Evolutionary conservation across 2,329 filamentous ascomycete species (phyloP).

Genomic region (Fusarium subtropicale): DNA sequence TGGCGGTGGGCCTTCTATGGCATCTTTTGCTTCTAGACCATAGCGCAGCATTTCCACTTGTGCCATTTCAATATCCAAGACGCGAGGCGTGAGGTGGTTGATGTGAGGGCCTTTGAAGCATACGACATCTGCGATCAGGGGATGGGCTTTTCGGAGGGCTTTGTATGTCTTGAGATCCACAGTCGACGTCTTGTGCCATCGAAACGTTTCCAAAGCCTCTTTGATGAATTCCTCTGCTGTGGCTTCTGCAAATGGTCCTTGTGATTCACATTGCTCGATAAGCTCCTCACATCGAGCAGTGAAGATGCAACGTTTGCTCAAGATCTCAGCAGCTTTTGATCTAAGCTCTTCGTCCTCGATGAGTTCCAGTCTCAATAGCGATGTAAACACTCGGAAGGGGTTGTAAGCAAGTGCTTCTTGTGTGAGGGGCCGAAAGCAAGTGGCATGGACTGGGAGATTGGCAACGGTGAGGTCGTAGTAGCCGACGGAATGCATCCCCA

Average conservation of each 20-base stretch:
- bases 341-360: constrained; percentile 50
- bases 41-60: constrained; percentile 56
- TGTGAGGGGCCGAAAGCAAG: constrained; percentile 60
- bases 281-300: constrained; percentile 52
- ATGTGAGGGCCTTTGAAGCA: constrained; percentile 59
- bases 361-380: constrained; percentile 56
- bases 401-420: constrained; percentile 49
- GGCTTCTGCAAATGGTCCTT: constrained; percentile 44
- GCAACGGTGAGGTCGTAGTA: constrained; percentile 64
- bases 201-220: constrained; percentile 60
- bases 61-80: constrained; percentile 60
- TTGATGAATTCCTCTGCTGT: constrained; percentile 55
- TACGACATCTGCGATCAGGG: constrained; percentile 61
- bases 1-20: constrained; percentile 63
- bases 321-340: constrained; percentile 49
- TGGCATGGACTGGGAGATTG: constrained; percentile 63
- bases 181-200: constrained; percentile 58
- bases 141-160: constrained; percentile 56
- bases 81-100: constrained; percentile 65
- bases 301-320: constrained; percentile 57
- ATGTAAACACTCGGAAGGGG: constrained; percentile 55
- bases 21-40: constrained; percentile 59
- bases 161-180: constrained; percentile 57
- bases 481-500: constrained; percentile 62
- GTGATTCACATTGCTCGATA: constrained; percentile 51